These are phyloP conservation scores for Mycena olivaceomarginata DNA, from an alignment of 768 basidiomycete genomes.

Conservation along the genomic window DNA sequence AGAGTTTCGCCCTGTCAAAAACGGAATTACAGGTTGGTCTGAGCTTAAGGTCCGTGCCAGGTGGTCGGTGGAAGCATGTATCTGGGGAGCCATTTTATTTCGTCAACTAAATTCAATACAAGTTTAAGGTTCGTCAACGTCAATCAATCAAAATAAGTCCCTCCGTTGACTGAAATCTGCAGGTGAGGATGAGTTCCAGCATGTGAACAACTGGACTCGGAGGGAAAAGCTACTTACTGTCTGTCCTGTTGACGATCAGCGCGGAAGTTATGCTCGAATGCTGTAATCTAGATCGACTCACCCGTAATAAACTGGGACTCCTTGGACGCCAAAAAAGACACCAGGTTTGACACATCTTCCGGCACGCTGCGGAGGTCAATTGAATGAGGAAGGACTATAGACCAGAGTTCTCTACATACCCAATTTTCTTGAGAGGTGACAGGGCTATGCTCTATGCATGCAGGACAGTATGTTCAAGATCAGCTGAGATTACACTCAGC, in stretches of 20 bases:
- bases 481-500: neutral
- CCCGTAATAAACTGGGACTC: slow-evolving; percentile 31
- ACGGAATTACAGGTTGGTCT: too few species aligned
- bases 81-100: too few species aligned
- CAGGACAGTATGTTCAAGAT: neutral
- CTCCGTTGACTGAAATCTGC: slow-evolving; percentile 29
- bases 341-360: slow-evolving; percentile 15
- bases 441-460: neutral
- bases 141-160: slow-evolving; percentile 12
- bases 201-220: neutral
- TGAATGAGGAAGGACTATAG: neutral
- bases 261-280: neutral
- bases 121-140: neutral
- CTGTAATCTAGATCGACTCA: neutral
- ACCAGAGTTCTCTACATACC: neutral
- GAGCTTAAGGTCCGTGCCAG: too few species aligned
- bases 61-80: too few species aligned
- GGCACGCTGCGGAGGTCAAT: neutral
- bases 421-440: slow-evolving; percentile 3
- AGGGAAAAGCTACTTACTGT: neutral
- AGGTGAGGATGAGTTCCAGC: neutral
- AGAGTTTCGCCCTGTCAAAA: too few species aligned
- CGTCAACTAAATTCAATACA: too few species aligned
- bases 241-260: neutral
- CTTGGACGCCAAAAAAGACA: slow-evolving; percentile 19